phyloP scores from a whole-genome alignment of 2,329 filamentous ascomycete genomes.

The Sclerotiophoma versabilis region DNA sequence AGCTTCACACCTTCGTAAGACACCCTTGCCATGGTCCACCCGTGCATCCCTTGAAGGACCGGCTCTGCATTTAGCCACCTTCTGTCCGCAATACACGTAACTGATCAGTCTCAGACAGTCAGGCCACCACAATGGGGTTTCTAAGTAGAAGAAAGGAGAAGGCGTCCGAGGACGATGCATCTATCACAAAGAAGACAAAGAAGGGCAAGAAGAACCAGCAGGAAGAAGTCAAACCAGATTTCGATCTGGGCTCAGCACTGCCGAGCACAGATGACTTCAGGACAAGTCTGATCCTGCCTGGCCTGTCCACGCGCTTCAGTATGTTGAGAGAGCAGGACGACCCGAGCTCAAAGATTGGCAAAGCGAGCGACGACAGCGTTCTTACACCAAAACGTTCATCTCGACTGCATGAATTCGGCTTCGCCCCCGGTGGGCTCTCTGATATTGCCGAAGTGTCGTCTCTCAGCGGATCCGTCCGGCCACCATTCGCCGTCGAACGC shows the following conservation, averaged over 20 bases:
- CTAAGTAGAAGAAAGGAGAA: slow-evolving; percentile 71
- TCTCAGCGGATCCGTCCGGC: slow-evolving; percentile 61
- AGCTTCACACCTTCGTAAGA: slow-evolving; percentile 9
- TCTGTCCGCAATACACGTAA: not conserved
- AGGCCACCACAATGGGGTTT: slow-evolving; percentile 75
- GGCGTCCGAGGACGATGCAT: slow-evolving; percentile 41
- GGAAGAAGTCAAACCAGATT: slow-evolving; percentile 64
- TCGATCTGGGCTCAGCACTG: slow-evolving; percentile 77
- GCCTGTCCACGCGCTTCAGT: slow-evolving; percentile 91
- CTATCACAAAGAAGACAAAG: slow-evolving; percentile 47
- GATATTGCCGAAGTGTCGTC: slow-evolving; percentile 95
- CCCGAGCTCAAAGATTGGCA: slow-evolving; percentile 85
- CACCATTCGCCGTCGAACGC: slow-evolving; percentile 67
- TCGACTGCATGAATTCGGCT: slow-evolving; percentile 75
- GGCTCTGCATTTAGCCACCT: not conserved
- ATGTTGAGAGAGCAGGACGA: slow-evolving; percentile 97
- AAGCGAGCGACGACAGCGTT: slow-evolving; percentile 94
- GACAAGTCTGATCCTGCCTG: slow-evolving; percentile 94
- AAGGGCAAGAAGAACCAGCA: slow-evolving; percentile 61
- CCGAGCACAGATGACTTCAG: slow-evolving; percentile 89
- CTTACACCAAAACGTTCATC: slow-evolving; percentile 83
- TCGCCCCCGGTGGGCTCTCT: slow-evolving; percentile 65
- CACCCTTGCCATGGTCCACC: not conserved
- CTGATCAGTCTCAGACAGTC: slow-evolving; percentile 29
- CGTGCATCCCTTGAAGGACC: slow-evolving; percentile 1